Base-by-base conservation (phyloP, 768 basidiomycete genomes). In the Boletus rubescentipes region DNA sequence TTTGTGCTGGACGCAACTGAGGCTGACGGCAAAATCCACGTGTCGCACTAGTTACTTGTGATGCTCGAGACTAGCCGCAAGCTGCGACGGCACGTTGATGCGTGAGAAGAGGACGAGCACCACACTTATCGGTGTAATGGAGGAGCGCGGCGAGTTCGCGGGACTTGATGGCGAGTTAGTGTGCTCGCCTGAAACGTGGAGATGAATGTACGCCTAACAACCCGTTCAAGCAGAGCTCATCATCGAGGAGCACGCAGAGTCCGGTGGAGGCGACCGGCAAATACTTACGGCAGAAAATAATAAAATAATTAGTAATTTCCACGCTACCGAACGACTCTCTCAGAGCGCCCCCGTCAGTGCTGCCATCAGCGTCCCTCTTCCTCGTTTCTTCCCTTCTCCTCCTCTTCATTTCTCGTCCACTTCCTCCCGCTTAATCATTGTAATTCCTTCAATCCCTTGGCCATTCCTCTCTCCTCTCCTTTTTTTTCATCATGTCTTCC, bases 401-500 rank as follows among this genome's bases (percentile, higher is more conserved):
- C 62, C 65, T 66, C 63, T 61, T 64, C 61, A 56, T 55, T 67
- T 66, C 59, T 62, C 59, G 43, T 57, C 52, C 35, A 59, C 49
- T 44, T 45, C 37, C 23, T 18, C 36, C 42, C 52, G 46, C 58
- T 61, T 66, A 54, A 61, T 64, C 58, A 46, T 54, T 69, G 57
- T 67, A 63, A 64, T 63, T 60, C 63, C 59, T 44, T 58, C 31
- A 35, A 36, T 46, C 53, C 11, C 15, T 60, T 58, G 4, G n/a
- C 41, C 46, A n/a, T 54, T 45, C 30, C 49, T 16, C 40, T 37
- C 47, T 41, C 21, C 55, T 53, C 57, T 53, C 61, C 51, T 65
- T 65, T 63, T 55, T 59, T 56, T 55, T 48, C 53, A 64, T 63
- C 37, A 77, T 75, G 77, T 61, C 75, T 5, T 62, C 76, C 53